Conservation (phyloP, 169 alveolate genomes). For the Cryptosporidium sp. region DNA sequence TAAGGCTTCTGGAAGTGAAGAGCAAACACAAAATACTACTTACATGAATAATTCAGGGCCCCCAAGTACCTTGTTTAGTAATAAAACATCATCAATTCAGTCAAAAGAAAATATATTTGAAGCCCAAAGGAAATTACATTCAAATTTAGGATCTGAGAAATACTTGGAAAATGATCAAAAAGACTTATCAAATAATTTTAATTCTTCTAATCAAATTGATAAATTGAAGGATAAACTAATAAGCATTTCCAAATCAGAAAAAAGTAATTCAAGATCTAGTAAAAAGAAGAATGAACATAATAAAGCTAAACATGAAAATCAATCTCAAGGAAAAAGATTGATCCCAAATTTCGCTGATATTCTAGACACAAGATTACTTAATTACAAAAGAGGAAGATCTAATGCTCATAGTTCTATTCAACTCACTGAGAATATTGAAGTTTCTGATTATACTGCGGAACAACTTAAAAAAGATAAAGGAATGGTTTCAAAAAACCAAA, state of each 20-base stretch:
- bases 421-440: constrained; percentile 55
- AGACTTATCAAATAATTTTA: background rate
- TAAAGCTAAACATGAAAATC: background rate
- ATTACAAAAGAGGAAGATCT: constrained; percentile 63
- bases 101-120: background rate
- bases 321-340: background rate
- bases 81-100: background rate
- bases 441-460: constrained; percentile 52
- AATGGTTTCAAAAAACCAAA: background rate
- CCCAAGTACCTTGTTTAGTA: constrained; percentile 10
- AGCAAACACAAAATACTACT: constrained; percentile 14
- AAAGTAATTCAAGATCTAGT: background rate
- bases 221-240: background rate
- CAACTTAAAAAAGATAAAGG: constrained; percentile 23
- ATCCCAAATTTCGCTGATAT: constrained; percentile 41
- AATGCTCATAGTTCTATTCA: constrained; percentile 57
- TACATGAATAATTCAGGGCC: background rate
- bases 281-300: constrained; percentile 7
- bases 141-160: background rate
- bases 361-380: constrained; percentile 28
- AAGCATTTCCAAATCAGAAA: background rate
- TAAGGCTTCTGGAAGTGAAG: constrained; percentile 18
- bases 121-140: background rate
- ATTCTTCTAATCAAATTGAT: background rate
- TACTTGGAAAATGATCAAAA: background rate